Evolutionary conservation across 1,139 yeast species (phyloP), one percentile per base, ranked within the genome.

Genomic region (Geotrichum histeridarum): DNA sequence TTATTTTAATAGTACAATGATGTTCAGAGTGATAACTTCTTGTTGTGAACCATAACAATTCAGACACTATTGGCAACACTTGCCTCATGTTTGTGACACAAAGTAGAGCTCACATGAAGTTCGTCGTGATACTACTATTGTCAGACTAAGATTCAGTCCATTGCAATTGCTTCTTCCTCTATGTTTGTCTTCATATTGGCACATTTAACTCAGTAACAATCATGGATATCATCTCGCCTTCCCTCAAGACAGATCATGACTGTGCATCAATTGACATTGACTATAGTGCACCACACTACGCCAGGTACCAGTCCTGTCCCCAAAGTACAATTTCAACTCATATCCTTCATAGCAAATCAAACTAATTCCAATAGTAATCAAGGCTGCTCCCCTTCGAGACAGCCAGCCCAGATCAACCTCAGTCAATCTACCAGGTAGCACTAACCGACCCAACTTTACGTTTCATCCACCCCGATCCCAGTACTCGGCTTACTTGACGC

Each of bases 251-350:
- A 31, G 47, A 43, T 12, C 47, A 43, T n/a, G 47, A 43, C 38
- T 43, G 47, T 15, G 47, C 47, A 6, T 43, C 47, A 8, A 2
- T 42, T 11, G 41, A 49, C 22, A 36, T 47, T 12, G 54, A 52
- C 35, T 52, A 52, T 42, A 39, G 48, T n/a, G 44, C 45, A 17
- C 54, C 54, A 7, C 54, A 52, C 41, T 49, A 52, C 15, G 51
- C 51, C 12, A 51, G 48, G 2, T 49, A 41, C 41, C 50, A 48
- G 30, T 37, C 51, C 3, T 39, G 50, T 31, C 48, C 54, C 11
- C 8, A 33, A 7, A 14, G 54, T 52, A 42, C 5, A 22, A 22
- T 22, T 5, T 22, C 4, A 22, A 22, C 5, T 3, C 3, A 22
- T 22, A 3, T 22, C 4, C 3, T 22, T 22, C 27, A 22, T 5